Evolutionary conservation across 306 rosid species (phyloP), one percentile per base, ranked within the genome.

Genomic region (Prinsepia uniflora): DNA sequence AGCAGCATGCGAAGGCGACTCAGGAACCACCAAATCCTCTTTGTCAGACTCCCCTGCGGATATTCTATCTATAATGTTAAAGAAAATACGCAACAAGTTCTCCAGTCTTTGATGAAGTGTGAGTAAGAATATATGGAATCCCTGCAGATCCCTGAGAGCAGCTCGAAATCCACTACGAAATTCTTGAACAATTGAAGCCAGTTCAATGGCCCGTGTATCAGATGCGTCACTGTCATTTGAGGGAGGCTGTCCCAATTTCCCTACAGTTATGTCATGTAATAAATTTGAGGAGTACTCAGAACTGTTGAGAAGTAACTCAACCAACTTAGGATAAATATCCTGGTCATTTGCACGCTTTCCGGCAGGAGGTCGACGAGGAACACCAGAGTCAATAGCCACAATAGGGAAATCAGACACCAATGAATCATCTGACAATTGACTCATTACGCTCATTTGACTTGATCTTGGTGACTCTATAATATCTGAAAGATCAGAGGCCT

Each of bases 271-370:
- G 72, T 86, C 97, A 80, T 83, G 78, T 67, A 94, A 71, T 52
- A 94, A 81, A 83, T 86, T 84, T 53, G 92, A 87, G 75, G 96
- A 86, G 75, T 79, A 94, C 72, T 84, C 96, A 65, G 89, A 83
- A 85, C 92, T 87, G 67, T 91, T 84, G 65, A 87, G 86, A 10
- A 94, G 76, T 76, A 94, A 82, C 84, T 94, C 99, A 73, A 94
- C 91, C 86, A 94, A 77, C 82, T 82, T 94, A 30, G 99, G 99
- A 76, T 91, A 94, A 80, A 71, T 84, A 36, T 81, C 96, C 53
- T 91, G 99, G 81, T 94, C 99, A 78, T 89, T 82, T 81, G 92
- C 81, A 54, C 97, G 99, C 78, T 91, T 94, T 73, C 97, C 99
- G 22, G 89, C 95, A 49, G 99, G 97, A 43, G 99, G 99, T 13